Evolutionary conservation across 2,329 filamentous ascomycete genomes (phyloP), one percentile per base, ranked within the genome.

Genomic region (Fusarium incarnatum): DNA sequence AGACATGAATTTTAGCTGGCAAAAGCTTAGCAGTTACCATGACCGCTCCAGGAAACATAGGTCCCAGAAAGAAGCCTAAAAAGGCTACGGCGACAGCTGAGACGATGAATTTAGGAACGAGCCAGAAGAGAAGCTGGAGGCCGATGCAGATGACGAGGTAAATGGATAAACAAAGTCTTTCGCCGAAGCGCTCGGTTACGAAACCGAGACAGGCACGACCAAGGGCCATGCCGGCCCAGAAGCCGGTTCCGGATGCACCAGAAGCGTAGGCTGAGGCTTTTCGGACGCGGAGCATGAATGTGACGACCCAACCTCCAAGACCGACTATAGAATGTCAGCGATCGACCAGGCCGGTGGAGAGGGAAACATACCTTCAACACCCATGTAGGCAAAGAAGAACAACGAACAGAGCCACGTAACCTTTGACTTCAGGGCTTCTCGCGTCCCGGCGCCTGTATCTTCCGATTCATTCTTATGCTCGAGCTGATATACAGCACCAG

Each of bases 221-320:
- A 0, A 91, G 78, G 0, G 91, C 92, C 73, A 94, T 87, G 1
- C 92, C 92, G n/a, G 91, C 86, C 92, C 92, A 94, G 79, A 93
- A 94, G 0, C 91, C 92, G 0, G 91, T 92, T 0, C 87, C 89
- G 0, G 88, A 89, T 79, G 93, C 90, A 27, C 92, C 92, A n/a
- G 89, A 89, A 0, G 88, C 87, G 71, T 93, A 93, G 0, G 87
- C 79, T 3, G 81, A 84, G 2, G 88, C 91, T 8, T 89, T 80
- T 16, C 92, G 86, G 12, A 93, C 89, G 15, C 87, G 86, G 8
- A 93, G 87, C 91, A 94, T 94, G 77, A 94, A 94, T 0, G 89
- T 90, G 34, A 93, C 90, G 34, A 94, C 89, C 92, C 92, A 95
- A 6, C 92, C 92, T 23, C 91, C 91, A 2, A 94, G 84, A 0